Percentiles rank a stretch among this genome's conserved stretches.
Evolutionary conservation across 2,329 filamentous ascomycete genomes (phyloP).

Genomic region (Beauveria australis): DNA sequence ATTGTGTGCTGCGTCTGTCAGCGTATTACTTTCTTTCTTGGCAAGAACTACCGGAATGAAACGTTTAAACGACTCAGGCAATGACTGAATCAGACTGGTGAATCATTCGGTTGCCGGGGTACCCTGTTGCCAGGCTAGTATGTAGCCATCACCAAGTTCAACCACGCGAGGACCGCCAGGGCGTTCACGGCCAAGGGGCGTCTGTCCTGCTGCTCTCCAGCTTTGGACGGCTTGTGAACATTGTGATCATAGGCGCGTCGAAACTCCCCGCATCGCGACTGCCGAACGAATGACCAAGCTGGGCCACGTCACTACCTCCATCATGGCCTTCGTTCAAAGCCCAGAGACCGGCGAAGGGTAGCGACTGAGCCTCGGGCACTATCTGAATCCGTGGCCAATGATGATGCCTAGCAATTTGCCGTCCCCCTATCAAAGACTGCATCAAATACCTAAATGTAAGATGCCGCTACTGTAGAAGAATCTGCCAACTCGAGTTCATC

Average conservation of each 20-base stretch:
- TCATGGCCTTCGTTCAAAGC: constrained; percentile 13
- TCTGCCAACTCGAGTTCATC: constrained; percentile 7
- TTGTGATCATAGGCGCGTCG: constrained; percentile 10
- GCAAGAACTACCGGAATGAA: too few relatives aligned
- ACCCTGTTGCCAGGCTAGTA: too few relatives aligned
- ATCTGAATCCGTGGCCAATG: constrained; percentile 9
- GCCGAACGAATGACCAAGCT: constrained; percentile 6
- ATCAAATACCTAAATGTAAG: constrained; percentile 10
- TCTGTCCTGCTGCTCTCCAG: constrained; percentile 11
- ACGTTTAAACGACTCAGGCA: too few relatives aligned
- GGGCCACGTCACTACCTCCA: constrained; percentile 7
- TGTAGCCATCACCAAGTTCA: neutral
- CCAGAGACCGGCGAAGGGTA: constrained; percentile 2
- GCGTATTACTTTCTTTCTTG: too few relatives aligned
- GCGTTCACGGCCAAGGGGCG: constrained; percentile 9
- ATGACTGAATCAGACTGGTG: too few relatives aligned
- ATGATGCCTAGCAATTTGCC: constrained; percentile 12
- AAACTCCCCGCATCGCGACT: neutral
- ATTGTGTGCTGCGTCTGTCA: too few relatives aligned
- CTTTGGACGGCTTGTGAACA: constrained; percentile 10
- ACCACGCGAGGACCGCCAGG: too few relatives aligned
- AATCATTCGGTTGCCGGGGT: too few relatives aligned
- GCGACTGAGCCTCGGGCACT: neutral
- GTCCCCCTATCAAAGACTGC: constrained; percentile 13
- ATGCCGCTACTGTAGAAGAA: neutral